Conservation (phyloP, 2,329 filamentous ascomycete genomes). For the Penicillium brevicompactum region DNA sequence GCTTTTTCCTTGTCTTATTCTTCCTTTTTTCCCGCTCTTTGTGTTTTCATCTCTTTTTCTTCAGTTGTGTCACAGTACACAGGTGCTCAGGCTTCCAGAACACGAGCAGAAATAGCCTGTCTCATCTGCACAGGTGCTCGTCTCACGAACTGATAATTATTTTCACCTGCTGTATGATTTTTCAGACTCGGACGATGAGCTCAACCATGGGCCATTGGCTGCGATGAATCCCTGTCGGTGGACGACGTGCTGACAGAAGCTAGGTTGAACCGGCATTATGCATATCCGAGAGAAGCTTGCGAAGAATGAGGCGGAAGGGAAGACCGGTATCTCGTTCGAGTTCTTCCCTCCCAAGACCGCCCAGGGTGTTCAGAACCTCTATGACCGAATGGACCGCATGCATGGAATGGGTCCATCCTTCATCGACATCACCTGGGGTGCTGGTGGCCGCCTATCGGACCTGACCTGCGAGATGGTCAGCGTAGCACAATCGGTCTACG, state of each 20-base stretch:
- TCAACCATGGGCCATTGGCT: background rate
- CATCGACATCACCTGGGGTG: slow-evolving; percentile 98
- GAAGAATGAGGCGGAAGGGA: slow-evolving; percentile 74
- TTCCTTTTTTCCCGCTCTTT: background rate
- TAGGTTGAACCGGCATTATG: slow-evolving; percentile 61
- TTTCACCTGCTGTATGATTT: slow-evolving; percentile 3
- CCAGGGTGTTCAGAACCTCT: slow-evolving; percentile 93
- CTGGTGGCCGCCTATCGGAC: slow-evolving; percentile 85
- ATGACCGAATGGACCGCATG: slow-evolving; percentile 99
- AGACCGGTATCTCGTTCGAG: slow-evolving; percentile 96
- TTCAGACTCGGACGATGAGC: background rate
- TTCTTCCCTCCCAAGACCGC: slow-evolving; percentile 97
- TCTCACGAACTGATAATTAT: slow-evolving; percentile 2
- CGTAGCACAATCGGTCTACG: slow-evolving; percentile 91
- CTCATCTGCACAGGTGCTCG: slow-evolving; percentile 14
- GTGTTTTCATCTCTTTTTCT: slow-evolving; percentile 2
- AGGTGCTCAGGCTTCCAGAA: slow-evolving; percentile 3
- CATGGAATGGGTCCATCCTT: slow-evolving; percentile 90
- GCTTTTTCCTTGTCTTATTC: slow-evolving; percentile 1
- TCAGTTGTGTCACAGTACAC: slow-evolving; percentile 12
- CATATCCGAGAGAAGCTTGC: slow-evolving; percentile 92
- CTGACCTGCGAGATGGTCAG: slow-evolving; percentile 97
- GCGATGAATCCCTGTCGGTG: background rate
- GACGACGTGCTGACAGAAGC: slow-evolving; percentile 5
- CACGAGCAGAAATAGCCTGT: slow-evolving; percentile 10